Percentiles rank a stretch among this genome's conserved stretches.
phyloP scores from a whole-genome alignment of 345 rosid species.

The Gossypium thurberi region DNA sequence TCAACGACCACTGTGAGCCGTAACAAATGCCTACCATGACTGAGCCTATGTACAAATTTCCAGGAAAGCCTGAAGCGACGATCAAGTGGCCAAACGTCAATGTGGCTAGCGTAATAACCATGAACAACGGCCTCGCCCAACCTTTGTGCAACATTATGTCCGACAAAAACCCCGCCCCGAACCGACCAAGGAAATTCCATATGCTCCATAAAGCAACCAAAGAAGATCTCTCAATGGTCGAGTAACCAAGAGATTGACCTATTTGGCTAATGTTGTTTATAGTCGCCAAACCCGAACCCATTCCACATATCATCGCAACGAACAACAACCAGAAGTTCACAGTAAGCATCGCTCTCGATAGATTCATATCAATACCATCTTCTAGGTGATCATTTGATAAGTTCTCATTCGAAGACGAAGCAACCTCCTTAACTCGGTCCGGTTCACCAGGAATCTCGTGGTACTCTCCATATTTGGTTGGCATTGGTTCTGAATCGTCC shows the following conservation, averaged over 20 bases:
- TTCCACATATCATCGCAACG: constrained; percentile 64
- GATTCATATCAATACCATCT: constrained; percentile 36
- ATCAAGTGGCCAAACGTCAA: constrained; percentile 59
- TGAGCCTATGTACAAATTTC: constrained; percentile 59
- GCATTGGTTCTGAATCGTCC: constrained; percentile 6
- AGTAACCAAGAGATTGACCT: constrained; percentile 76
- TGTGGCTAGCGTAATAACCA: constrained; percentile 55
- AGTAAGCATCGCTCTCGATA: constrained; percentile 41
- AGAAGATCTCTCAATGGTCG: constrained; percentile 48
- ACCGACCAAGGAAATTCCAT: constrained; percentile 93
- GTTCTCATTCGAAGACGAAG: background rate
- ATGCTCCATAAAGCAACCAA: constrained; percentile 71
- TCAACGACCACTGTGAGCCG: constrained; percentile 81
- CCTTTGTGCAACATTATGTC: constrained; percentile 68
- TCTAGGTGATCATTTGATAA: background rate
- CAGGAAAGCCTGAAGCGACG: constrained; percentile 63
- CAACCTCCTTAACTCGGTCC: constrained; percentile 13
- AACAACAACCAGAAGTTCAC: constrained; percentile 68
- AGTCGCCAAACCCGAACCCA: constrained; percentile 73
- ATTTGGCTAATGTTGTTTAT: constrained; percentile 75
- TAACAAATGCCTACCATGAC: constrained; percentile 69
- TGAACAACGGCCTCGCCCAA: constrained; percentile 68
- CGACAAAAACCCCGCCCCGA: constrained; percentile 73
- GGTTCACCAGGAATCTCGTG: constrained; percentile 22
- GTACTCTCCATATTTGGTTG: constrained; percentile 11